Base-by-base conservation (phyloP, 352 stramenopile species). In the Globisporangium barbulae region DNA sequence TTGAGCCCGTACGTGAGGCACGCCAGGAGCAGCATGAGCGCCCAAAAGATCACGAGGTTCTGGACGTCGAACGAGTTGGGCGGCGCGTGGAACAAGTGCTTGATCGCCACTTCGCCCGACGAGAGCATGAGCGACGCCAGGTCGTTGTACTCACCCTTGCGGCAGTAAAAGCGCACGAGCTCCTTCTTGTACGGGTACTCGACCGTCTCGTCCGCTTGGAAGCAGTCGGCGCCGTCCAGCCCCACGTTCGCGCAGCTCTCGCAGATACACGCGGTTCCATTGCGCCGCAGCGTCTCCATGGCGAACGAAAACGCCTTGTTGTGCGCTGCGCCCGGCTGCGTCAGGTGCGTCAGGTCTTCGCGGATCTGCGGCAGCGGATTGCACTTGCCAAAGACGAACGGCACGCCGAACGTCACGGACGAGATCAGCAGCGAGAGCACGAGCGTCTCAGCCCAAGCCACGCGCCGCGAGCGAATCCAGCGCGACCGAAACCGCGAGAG, bases 1-100 rank as follows among this genome's bases (percentile, higher is more conserved):
- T 97, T 97, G 59, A 98, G 89, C 13, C 97, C 97, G 74, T 99
- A 99, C 0, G 96, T 98, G 30, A 98, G 59, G 44, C 93, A 98
- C 1, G 93, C 89, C n/a, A 98, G 53, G 6, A 91, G 28, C 1
- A 84, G 59, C 71, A 94, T 93, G 56, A 95, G 44, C 9, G 65
- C 49, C 80, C 80, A 94, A 60, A 94, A 94, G 3, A 90, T 70
- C 31, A 91, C 69, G 35, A 94, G 73, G 48, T 90, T 92, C 22
- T 70, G 71, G 42, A 94, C 80, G 44, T 89, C 77, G 49, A 94
- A 94, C 30, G 81, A 81, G 50, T 90, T 81, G 3, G 83, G 77
- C 0, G 83, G 83, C 1, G 82, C 81, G 62, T 99, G 97, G 74
- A 99, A 99, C 15, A 99, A 77, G 69, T 99, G 92, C 65, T 97